These are phyloP conservation scores for Amborella trichopoda DNA, from an alignment of 164 flowering plant genomes.

Conservation along the genomic window DNA sequence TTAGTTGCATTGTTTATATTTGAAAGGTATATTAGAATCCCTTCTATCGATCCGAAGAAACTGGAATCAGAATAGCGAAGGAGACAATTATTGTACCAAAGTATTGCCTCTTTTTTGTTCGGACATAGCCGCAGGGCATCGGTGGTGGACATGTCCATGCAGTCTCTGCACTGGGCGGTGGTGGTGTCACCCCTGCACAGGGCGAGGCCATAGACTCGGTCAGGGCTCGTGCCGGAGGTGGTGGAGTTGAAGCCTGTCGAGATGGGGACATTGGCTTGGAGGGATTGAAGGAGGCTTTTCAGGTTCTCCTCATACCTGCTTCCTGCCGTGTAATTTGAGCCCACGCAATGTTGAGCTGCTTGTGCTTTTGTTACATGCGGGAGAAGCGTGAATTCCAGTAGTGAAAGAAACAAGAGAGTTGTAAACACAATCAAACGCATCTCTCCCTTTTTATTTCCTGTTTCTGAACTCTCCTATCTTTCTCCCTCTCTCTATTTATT, in stretches of 20 bases:
- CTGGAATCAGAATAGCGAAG: constrained; percentile 16
- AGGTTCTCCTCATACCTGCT: constrained; percentile 12
- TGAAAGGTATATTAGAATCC: too few species aligned
- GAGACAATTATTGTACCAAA: constrained; percentile 24
- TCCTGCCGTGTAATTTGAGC: constrained; percentile 2
- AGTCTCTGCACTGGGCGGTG: constrained; percentile 4
- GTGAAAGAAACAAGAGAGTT: too few species aligned
- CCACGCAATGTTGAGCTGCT: too few species aligned
- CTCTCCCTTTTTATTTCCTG: too few species aligned
- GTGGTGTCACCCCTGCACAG: constrained; percentile 17
- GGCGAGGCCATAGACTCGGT: constrained; percentile 16
- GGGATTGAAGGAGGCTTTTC: constrained; percentile 3
- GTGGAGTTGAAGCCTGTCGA: constrained; percentile 7
- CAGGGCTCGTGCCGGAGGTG: constrained; percentile 8
- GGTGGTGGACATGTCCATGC: constrained; percentile 8
- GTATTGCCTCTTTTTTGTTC: constrained; percentile 12
- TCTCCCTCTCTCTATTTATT: too few species aligned
- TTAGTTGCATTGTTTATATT: constrained; percentile 4
- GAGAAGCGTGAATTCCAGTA: too few species aligned
- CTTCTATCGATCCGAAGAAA: constrained; percentile 20
- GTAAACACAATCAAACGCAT: too few species aligned
- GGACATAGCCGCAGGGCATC: constrained; percentile 11
- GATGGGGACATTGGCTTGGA: constrained; percentile 12
- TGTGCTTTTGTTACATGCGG: too few species aligned
- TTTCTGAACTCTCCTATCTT: too few species aligned